Evolutionary conservation across 306 rosid species (phyloP), one percentile per base, ranked within the genome.

Genomic region (Erythrophleum fordii): DNA sequence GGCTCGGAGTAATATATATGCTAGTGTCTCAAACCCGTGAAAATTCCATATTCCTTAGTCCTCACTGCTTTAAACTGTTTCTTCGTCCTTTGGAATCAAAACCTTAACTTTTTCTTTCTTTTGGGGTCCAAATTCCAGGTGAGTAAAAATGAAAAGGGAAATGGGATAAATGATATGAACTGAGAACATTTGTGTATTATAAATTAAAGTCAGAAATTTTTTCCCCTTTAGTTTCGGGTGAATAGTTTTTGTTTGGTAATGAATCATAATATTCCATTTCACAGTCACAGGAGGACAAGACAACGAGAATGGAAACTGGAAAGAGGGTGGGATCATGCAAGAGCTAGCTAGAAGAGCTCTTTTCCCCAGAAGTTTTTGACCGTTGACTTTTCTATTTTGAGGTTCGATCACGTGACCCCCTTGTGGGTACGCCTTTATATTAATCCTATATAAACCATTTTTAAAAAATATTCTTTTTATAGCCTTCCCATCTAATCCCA

Each of bases 301-400:
- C 52, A 39, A 22, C 29, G 14, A 67, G 72, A 67, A 67, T 67
- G 18, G 72, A 67, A 67, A 35, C 79, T 29, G 35, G 16, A 13
- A 25, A 25, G 64, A 58, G 5, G 18, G 34, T 58, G 64, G 52
- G 52, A 46, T 46, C 14, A 28, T 14, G 35, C 41, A 39, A 60
- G 14, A 23, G 8, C 4, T 39, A 39, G 13, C 25, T 42, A 18
- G 9, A 20, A 2, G 23, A 20, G 61, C 82, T 44, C 62, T 58
- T 70, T 79, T 59, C 42, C 73, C 59, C 20, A 11, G 13, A 39
- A 70, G 39, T 8, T 5, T 58, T 79, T 79, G 72, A 79, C 70
- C 46, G 44, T 25, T 11, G 58, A 17, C 52, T 9, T 14, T 17
- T 5, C 28, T 7, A 0, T 9, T 45, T 49, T 17, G 16, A 65